Evolutionary conservation across 1,284 basidiomycete species (phyloP).

Genomic region (Lentinus polychrous): DNA sequence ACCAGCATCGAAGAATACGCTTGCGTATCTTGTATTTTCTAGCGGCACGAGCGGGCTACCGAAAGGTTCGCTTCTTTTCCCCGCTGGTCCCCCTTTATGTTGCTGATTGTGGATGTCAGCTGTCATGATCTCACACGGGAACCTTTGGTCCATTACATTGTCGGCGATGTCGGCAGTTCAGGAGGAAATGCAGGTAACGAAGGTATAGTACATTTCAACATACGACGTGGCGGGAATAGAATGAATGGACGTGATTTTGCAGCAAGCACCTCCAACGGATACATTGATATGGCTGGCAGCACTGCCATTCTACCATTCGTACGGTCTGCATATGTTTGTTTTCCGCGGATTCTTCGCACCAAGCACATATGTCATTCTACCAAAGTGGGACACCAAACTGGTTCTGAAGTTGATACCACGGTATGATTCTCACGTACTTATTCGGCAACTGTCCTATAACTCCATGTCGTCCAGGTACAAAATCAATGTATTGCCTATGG

Average conservation of each 20-base stretch:
- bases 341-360: constrained; percentile 6
- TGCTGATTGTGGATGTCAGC: constrained; percentile 29
- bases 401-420: constrained; percentile 3
- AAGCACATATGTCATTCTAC: constrained; percentile 7
- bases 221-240: neutral
- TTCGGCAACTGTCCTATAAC: neutral
- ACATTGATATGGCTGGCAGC: constrained; percentile 1
- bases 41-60: constrained; percentile 68
- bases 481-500: constrained; percentile 40
- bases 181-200: constrained; percentile 4
- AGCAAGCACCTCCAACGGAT: neutral
- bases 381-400: constrained; percentile 6
- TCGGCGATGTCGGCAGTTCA: neutral
- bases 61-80: constrained; percentile 40
- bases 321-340: constrained; percentile 8
- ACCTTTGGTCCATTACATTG: constrained; percentile 26
- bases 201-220: neutral
- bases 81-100: neutral
- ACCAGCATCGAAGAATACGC: constrained; percentile 41
- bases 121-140: constrained; percentile 66
- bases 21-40: constrained; percentile 64
- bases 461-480: constrained; percentile 34
- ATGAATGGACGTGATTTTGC: neutral
- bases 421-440: neutral
- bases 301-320: constrained; percentile 8